Evolutionary conservation across 169 alveolate genomes (phyloP), one percentile per base, ranked within the genome.

Genomic region (Eimeria sp.): DNA sequence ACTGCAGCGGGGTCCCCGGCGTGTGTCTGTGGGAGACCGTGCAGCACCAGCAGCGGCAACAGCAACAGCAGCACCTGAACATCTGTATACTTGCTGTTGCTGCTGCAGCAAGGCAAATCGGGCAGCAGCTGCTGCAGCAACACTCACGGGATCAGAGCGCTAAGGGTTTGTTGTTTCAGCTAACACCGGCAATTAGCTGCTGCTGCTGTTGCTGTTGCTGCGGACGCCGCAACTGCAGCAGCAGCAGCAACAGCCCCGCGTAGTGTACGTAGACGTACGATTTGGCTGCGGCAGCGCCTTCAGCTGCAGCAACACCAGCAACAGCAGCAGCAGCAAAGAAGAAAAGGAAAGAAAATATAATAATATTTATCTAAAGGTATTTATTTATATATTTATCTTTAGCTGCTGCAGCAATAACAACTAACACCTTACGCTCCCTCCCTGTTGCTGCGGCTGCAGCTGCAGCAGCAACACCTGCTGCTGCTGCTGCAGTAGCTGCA

Each of bases 191-290:
- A 18, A 72, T n/a, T 47, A 40, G 83, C 83, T 72, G 83, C 83
- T 40, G 83, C 83, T 72, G 83, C 83, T 72, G 83, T 51, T 72
- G 83, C 83, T 72, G 83, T 47, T 27, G 47, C 83, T n/a, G 83
- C 83, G 22, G 83, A 3, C 43, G 78, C 43, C 14, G 43, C 78
- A 30, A 25, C 78, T 14, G 78, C 78, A 67, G 78, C 78, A 67
- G 78, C 78, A 67, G 78, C 83, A 25, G 83, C 83, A 72, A 25
- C 70, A 61, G 70, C 70, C 70, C 83, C 83, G 83, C 49, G 49
- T 18, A 34, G 83, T 40, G 83, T 61, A 61, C 70, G 70, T 61
- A 61, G 70, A 27, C 45, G 83, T 72, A 34, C 40, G 40, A 34
- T 34, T 34, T 34, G 45, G 27, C 6, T 20, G 83, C 49, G 83